Evolutionary conservation across 345 rosid genomes (phyloP).

Genomic region (Melaleuca alternifolia): DNA sequence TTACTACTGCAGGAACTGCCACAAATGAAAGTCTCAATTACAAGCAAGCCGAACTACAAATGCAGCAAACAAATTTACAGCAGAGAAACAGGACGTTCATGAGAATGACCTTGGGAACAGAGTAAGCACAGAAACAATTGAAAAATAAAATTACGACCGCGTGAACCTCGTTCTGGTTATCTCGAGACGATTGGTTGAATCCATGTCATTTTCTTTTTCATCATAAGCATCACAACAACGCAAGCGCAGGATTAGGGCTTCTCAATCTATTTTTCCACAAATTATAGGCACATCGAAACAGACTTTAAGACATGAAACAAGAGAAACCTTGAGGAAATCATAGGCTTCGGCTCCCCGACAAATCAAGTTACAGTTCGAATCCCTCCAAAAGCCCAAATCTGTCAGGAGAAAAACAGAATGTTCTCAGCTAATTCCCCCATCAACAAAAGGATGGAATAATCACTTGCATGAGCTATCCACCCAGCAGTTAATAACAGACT

Average conservation of each 20-base stretch:
- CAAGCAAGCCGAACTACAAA: neutral
- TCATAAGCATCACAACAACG: neutral
- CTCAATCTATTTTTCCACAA: neutral
- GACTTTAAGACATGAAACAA: neutral
- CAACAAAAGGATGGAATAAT: neutral
- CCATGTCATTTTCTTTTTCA: neutral
- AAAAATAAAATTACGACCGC: neutral
- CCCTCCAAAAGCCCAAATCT: constrained; percentile 99
- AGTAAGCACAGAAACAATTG: neutral
- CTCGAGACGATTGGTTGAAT: neutral
- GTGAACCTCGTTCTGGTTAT: neutral
- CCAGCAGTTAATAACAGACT: neutral
- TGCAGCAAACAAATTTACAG: neutral
- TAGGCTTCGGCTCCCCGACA: neutral
- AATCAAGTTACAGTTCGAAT: constrained; percentile 52
- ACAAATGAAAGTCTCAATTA: neutral
- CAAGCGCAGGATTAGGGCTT: neutral
- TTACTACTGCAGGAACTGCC: neutral
- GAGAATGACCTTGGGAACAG: neutral
- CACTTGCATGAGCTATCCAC: neutral
- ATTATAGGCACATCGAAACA: neutral
- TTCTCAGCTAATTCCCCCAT: neutral
- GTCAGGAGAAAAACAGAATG: neutral
- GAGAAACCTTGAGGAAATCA: neutral
- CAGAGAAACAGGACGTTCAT: neutral